These are phyloP conservation scores for Xerophyta viscosa DNA, from an alignment of 106 monocot species.

Conservation along the genomic window DNA sequence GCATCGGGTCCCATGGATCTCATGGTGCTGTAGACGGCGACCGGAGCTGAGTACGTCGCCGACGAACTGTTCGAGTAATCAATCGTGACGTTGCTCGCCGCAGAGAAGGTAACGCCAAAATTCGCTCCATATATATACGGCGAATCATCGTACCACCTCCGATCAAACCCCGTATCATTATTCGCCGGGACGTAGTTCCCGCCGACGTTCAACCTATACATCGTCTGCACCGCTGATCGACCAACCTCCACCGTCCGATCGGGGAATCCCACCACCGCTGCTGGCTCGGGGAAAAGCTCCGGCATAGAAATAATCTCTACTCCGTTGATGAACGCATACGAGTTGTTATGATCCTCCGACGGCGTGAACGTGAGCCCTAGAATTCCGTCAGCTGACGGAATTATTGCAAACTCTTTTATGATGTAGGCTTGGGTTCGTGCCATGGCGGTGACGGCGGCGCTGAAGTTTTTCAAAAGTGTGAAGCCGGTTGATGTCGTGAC, in stretches of 20 bases:
- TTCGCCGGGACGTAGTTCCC: constrained; percentile 31
- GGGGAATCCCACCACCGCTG: constrained; percentile 28
- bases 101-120: constrained; percentile 32
- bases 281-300: constrained; percentile 27
- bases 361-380: constrained; percentile 71
- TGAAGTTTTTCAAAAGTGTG: constrained; percentile 64
- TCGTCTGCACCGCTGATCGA: constrained; percentile 36
- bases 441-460: background rate
- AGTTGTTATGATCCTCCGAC: constrained; percentile 13
- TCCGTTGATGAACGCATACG: constrained; percentile 88
- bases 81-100: constrained; percentile 17
- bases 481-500: constrained; percentile 44
- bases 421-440: constrained; percentile 55
- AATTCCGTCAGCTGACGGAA: constrained; percentile 15
- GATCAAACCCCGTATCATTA: constrained; percentile 34
- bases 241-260: constrained; percentile 20
- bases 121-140: constrained; percentile 44
- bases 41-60: constrained; percentile 40
- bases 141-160: constrained; percentile 61
- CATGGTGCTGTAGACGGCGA: constrained; percentile 44
- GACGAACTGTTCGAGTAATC: constrained; percentile 16
- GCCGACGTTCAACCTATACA: constrained; percentile 79
- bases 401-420: constrained; percentile 55
- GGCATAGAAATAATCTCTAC: constrained; percentile 86
- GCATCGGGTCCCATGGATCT: constrained; percentile 82